Conservation (phyloP, 495 filamentous ascomycete genomes). For the Podospora bellae-mahoneyi region DNA sequence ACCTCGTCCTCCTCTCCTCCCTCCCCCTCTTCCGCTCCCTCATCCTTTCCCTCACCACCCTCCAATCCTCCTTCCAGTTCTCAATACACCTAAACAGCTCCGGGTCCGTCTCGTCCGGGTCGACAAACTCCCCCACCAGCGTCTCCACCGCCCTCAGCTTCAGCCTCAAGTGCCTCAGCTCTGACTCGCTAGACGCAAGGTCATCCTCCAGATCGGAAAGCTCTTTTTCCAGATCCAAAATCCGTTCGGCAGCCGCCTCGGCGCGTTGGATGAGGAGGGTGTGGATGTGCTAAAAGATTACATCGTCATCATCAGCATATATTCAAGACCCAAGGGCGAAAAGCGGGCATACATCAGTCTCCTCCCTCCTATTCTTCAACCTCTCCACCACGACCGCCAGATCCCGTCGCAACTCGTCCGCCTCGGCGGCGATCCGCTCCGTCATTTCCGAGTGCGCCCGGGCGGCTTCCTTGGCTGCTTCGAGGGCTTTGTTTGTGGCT, state of each 20-base stretch:
- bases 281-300: conserved; percentile 49
- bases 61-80: conserved; percentile 47
- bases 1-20: conserved; percentile 7
- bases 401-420: conserved; percentile 40
- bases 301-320: neutral
- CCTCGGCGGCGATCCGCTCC: conserved; percentile 37
- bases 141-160: conserved; percentile 54
- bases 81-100: conserved; percentile 45
- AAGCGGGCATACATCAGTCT: conserved; percentile 44
- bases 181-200: conserved; percentile 29
- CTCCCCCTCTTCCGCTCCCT: conserved; percentile 17
- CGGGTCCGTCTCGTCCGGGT: conserved; percentile 33
- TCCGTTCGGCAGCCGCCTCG: conserved; percentile 51
- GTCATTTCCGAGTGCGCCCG: conserved; percentile 25
- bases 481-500: conserved; percentile 31
- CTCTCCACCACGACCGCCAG: conserved; percentile 37
- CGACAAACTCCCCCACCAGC: conserved; percentile 43
- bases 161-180: conserved; percentile 52
- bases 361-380: conserved; percentile 45
- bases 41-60: conserved; percentile 30
- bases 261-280: conserved; percentile 47
- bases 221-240: conserved; percentile 49
- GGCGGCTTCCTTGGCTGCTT: conserved; percentile 19
- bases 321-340: neutral
- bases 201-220: conserved; percentile 43